phyloP scores from a whole-genome alignment of 306 rosid genomes.

The Pueraria montana region DNA sequence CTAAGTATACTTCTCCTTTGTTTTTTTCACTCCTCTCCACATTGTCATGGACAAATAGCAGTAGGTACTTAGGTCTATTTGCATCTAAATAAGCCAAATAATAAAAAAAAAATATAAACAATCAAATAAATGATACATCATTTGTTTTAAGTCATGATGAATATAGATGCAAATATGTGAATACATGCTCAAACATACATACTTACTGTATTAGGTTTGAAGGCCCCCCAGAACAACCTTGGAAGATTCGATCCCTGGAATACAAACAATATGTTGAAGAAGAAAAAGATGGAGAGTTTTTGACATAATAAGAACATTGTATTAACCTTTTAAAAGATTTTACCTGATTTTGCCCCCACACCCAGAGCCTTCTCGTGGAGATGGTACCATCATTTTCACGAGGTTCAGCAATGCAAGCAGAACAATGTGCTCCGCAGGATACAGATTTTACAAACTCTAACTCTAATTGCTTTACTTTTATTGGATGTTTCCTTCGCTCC shows the following conservation, averaged over 20 bases:
- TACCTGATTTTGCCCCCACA: slow-evolving; percentile 99
- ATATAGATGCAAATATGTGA: not conserved
- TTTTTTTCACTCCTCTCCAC: not conserved
- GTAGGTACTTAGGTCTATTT: slow-evolving; percentile 6
- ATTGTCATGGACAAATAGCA: slow-evolving; percentile 14
- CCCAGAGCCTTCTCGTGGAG: slow-evolving; percentile 85
- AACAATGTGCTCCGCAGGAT: slow-evolving; percentile 93
- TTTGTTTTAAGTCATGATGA: slow-evolving; percentile 14
- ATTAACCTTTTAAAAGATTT: slow-evolving; percentile 16
- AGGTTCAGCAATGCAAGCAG: slow-evolving; percentile 93
- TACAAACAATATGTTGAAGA: slow-evolving; percentile 36
- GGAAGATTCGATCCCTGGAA: slow-evolving; percentile 90
- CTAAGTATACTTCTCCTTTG: not conserved
- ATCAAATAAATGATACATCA: slow-evolving; percentile 23
- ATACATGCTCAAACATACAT: slow-evolving; percentile 14
- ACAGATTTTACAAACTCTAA: slow-evolving; percentile 83
- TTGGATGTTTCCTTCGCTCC: slow-evolving; percentile 77
- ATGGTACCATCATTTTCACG: slow-evolving; percentile 76
- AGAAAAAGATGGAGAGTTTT: not conserved
- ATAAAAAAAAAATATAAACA: not conserved
- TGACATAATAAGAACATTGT: slow-evolving; percentile 13
- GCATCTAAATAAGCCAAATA: slow-evolving; percentile 29
- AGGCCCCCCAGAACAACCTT: slow-evolving; percentile 90
- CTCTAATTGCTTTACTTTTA: slow-evolving; percentile 74
- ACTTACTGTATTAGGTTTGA: slow-evolving; percentile 77